These are phyloP conservation scores for Cytospora chrysosperma DNA, from an alignment of 2,329 filamentous ascomycete species.

Conservation along the genomic window DNA sequence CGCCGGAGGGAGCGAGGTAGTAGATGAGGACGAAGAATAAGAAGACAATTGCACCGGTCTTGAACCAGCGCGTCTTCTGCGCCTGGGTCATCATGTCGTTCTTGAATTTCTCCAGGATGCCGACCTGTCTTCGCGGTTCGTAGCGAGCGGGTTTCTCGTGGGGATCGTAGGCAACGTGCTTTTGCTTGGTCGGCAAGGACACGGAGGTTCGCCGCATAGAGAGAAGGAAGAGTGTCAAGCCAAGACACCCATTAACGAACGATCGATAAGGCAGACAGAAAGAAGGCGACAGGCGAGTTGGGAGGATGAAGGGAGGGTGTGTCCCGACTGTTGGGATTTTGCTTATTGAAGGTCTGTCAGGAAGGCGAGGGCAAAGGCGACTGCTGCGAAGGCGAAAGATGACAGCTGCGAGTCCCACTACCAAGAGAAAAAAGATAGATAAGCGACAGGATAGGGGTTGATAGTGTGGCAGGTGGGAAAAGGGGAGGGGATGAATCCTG, in stretches of 20 bases:
- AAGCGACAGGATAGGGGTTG: neutral
- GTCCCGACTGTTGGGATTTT: neutral
- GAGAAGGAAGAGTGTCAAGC: slow-evolving; percentile 13
- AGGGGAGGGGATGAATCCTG: neutral
- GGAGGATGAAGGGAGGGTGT: slow-evolving; percentile 24
- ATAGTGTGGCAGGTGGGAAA: neutral
- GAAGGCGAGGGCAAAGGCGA: too few relatives aligned
- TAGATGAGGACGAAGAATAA: slow-evolving; percentile 61
- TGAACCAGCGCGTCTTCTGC: slow-evolving; percentile 64
- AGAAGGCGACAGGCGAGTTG: neutral
- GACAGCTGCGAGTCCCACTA: slow-evolving; percentile 15
- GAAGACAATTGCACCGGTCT: slow-evolving; percentile 62
- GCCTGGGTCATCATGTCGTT: slow-evolving; percentile 61
- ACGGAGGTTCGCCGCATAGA: slow-evolving; percentile 65
- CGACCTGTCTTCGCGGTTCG: slow-evolving; percentile 43
- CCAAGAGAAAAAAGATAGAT: slow-evolving; percentile 8
- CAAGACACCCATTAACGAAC: neutral
- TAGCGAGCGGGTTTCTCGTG: slow-evolving; percentile 66
- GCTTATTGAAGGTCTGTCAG: too few relatives aligned
- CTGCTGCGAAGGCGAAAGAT: slow-evolving; percentile 25
- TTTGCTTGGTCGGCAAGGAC: slow-evolving; percentile 57
- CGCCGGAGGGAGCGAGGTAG: slow-evolving; percentile 60
- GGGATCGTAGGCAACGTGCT: slow-evolving; percentile 56
- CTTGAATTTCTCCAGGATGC: slow-evolving; percentile 55
- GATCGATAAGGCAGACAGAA: too few relatives aligned